These are phyloP conservation scores for Colletotrichum navitas DNA, from an alignment of 2,329 filamentous ascomycete genomes.

Conservation along the genomic window DNA sequence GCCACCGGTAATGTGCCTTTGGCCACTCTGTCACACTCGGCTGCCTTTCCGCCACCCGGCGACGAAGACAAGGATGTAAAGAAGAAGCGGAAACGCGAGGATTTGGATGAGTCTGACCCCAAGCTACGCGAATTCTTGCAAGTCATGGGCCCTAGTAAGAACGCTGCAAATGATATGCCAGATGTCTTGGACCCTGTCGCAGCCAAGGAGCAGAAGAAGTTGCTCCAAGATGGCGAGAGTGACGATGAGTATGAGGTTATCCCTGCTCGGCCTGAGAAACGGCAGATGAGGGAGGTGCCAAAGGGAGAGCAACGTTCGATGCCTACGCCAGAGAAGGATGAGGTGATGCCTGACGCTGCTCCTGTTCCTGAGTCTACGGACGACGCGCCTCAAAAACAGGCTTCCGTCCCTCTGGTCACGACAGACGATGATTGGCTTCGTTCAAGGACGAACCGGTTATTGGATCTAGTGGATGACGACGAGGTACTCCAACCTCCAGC, in stretches of 20 bases:
- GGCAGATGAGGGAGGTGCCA: constrained; percentile 48
- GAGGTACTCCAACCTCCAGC: constrained; percentile 55
- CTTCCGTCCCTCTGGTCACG: constrained; percentile 49
- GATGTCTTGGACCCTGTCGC: constrained; percentile 38
- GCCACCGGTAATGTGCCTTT: constrained; percentile 1
- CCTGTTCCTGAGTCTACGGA: constrained; percentile 15
- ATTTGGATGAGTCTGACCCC: constrained; percentile 73
- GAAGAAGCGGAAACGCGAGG: constrained; percentile 78
- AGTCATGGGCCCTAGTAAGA: constrained; percentile 76
- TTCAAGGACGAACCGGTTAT: constrained; percentile 85
- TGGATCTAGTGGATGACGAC: constrained; percentile 86
- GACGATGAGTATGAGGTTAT: constrained; percentile 82
- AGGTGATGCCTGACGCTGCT: constrained; percentile 29
- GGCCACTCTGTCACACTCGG: constrained; percentile 36
- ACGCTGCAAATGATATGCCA: constrained; percentile 46
- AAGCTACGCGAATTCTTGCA: constrained; percentile 90
- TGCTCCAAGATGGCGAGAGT: constrained; percentile 66
- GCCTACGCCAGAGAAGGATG: constrained; percentile 39
- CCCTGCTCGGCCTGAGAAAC: constrained; percentile 64
- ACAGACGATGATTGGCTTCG: constrained; percentile 93
- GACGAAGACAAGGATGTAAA: constrained; percentile 41
- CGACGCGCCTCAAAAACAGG: constrained; percentile 34
- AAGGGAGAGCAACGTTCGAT: constrained; percentile 33
- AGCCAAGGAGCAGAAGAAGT: constrained; percentile 49
- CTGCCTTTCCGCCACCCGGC: constrained; percentile 43